Percentiles rank a stretch among this genome's conserved stretches.
Evolutionary conservation across 2,329 filamentous ascomycete species (phyloP).

Genomic region (Plectosphaerella cucumerina): DNA sequence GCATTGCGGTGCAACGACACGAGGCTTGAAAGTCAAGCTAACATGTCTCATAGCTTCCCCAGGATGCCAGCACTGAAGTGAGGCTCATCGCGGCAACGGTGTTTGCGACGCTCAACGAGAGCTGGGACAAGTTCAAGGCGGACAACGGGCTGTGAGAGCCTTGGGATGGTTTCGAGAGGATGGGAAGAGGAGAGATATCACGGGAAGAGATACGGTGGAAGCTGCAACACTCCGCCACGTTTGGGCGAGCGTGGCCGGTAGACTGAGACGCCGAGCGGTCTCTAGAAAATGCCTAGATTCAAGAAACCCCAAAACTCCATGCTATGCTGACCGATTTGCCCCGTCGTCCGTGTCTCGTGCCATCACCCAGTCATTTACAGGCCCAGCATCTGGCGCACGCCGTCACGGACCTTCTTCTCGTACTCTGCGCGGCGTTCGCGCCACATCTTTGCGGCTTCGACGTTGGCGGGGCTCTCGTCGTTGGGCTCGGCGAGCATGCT

Average conservation of each 20-base stretch:
- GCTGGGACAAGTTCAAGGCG: slow-evolving; percentile 69
- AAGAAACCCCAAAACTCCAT: slow-evolving; percentile 14
- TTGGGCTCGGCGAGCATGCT: slow-evolving; percentile 98
- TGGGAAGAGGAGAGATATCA: slow-evolving; percentile 3
- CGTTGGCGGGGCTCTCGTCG: slow-evolving; percentile 93
- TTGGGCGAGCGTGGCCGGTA: no score
- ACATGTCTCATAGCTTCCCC: slow-evolving; percentile 45
- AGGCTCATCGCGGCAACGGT: slow-evolving; percentile 62
- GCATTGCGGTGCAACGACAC: slow-evolving; percentile 21
- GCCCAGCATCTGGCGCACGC: slow-evolving; percentile 75
- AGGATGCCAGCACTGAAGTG: slow-evolving; percentile 61
- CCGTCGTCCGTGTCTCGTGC: no score
- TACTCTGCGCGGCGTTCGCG: slow-evolving; percentile 79
- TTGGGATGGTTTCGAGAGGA: slow-evolving; percentile 6
- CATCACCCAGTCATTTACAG: slow-evolving; percentile 42
- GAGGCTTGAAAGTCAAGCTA: no score
- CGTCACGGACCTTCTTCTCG: slow-evolving; percentile 78
- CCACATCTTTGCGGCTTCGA: slow-evolving; percentile 97
- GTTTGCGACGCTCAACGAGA: slow-evolving; percentile 66
- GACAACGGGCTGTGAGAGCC: slow-evolving; percentile 57
- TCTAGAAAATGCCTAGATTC: not conserved
- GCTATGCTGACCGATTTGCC: slow-evolving; percentile 12
- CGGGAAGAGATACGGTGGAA: not conserved
- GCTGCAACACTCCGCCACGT: no score
- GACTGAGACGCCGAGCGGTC: not conserved